Evolutionary conservation across 1,284 basidiomycete genomes (phyloP).

Genomic region (Meira nashicola): DNA sequence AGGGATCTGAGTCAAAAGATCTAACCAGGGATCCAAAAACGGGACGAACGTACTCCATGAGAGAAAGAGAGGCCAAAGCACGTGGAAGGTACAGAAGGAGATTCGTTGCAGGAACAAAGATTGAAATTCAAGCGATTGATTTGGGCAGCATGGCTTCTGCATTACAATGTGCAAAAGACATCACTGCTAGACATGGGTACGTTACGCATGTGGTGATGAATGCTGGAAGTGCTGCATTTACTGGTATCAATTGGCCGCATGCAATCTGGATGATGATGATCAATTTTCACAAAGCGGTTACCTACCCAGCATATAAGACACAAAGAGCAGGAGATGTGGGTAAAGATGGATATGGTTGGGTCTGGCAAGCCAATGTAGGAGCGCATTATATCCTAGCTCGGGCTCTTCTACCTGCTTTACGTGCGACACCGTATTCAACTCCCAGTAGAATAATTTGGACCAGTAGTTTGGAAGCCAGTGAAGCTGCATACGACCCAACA

Average conservation of each 20-base stretch:
- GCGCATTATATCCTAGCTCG: conserved; percentile 48
- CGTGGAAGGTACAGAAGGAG: conserved; percentile 37
- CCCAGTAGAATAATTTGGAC: conserved; percentile 52
- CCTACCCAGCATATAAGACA: conserved; percentile 48
- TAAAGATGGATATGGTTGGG: conserved; percentile 50
- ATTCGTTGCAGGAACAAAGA: conserved; percentile 42
- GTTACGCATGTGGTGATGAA: conserved; percentile 52
- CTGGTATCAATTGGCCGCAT: conserved; percentile 45
- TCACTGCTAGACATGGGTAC: conserved; percentile 33
- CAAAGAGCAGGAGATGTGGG: conserved; percentile 48
- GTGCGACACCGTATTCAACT: conserved; percentile 37
- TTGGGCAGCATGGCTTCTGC: conserved; percentile 48
- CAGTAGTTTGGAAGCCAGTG: conserved; percentile 49
- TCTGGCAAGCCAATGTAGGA: conserved; percentile 52
- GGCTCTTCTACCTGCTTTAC: conserved; percentile 35
- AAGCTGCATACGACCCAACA: conserved; percentile 37
- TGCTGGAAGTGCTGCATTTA: conserved; percentile 49
- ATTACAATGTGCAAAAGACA: conserved; percentile 38
- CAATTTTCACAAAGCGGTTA: conserved; percentile 46
- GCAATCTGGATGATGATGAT: conserved; percentile 45
- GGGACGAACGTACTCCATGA: conserved; percentile 23
- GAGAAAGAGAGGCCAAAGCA: conserved; percentile 32
- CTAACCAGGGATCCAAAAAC: conserved; percentile 9
- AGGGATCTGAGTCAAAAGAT: not conserved
- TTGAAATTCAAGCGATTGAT: conserved; percentile 50